phyloP scores from a whole-genome alignment of 208 protist species.

The Leishmania aethiopica region DNA sequence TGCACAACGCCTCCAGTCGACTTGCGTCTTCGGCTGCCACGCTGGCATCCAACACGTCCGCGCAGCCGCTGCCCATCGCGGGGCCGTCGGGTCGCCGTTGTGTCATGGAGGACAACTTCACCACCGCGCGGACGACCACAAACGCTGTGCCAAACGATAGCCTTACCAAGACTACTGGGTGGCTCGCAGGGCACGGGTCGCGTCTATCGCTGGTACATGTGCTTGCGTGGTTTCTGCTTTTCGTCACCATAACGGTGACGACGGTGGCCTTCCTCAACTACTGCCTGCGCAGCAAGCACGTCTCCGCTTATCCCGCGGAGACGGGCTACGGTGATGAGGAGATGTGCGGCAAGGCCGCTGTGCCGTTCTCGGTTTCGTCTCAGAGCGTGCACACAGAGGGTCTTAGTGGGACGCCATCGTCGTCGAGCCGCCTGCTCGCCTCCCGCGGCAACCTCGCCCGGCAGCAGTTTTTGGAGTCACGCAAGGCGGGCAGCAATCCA shows the following conservation, averaged over 20 bases:
- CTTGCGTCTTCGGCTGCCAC: background rate
- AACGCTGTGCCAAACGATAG: constrained; percentile 5
- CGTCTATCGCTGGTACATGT: constrained; percentile 31
- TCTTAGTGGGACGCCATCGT: constrained; percentile 12
- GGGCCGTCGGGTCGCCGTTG: background rate
- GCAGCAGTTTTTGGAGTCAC: constrained; percentile 70
- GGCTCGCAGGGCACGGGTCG: constrained; percentile 24
- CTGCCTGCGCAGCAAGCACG: constrained; percentile 41
- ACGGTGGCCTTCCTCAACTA: constrained; percentile 54
- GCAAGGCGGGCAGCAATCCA: constrained; percentile 22
- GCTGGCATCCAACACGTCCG: background rate
- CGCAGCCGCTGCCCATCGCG: background rate
- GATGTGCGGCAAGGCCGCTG: constrained; percentile 19
- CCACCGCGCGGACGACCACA: background rate
- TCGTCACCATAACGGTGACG: constrained; percentile 36
- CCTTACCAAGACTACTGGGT: constrained; percentile 16
- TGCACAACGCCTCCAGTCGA: background rate
- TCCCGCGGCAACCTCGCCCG: constrained; percentile 64
- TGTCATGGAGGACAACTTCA: background rate
- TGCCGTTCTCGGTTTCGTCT: constrained; percentile 1
- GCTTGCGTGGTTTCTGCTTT: constrained; percentile 43
- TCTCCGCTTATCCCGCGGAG: constrained; percentile 8
- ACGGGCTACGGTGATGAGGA: constrained; percentile 28
- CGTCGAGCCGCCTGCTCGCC: constrained; percentile 22
- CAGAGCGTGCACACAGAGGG: constrained; percentile 6